Percentiles rank a stretch among this genome's conserved stretches.
Conservation (phyloP, 768 basidiomycete species). For the Suillus cothurnatus region DNA sequence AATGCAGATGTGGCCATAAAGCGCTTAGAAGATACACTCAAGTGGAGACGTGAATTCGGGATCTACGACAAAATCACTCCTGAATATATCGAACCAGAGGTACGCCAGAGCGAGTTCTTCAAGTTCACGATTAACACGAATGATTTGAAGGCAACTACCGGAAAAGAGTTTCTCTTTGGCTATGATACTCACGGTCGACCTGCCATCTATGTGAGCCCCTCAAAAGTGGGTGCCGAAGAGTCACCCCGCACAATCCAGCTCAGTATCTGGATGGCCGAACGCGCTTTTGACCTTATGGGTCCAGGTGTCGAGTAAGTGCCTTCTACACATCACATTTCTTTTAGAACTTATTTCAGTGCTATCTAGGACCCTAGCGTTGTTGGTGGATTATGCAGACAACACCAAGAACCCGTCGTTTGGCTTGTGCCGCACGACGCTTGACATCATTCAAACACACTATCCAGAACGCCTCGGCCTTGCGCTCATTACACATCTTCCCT, state of each 20-base stretch:
- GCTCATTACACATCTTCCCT: slow-evolving; percentile 80
- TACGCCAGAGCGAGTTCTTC: slow-evolving; percentile 29
- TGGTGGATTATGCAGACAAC: slow-evolving; percentile 79
- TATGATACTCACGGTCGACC: slow-evolving; percentile 70
- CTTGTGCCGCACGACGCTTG: slow-evolving; percentile 43
- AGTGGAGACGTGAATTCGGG: slow-evolving; percentile 82
- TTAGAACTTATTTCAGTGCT: neutral
- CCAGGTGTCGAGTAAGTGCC: slow-evolving; percentile 75
- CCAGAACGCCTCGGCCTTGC: slow-evolving; percentile 83
- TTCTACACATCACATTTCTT: neutral
- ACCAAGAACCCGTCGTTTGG: slow-evolving; percentile 55
- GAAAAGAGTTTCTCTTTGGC: slow-evolving; percentile 79
- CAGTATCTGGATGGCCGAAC: slow-evolving; percentile 80
- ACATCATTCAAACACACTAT: slow-evolving; percentile 80
- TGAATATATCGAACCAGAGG: slow-evolving; percentile 74
- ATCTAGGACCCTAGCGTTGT: slow-evolving; percentile 61
- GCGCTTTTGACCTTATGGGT: slow-evolving; percentile 73
- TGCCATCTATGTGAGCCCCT: slow-evolving; percentile 66
- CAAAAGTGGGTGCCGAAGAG: slow-evolving; percentile 78
- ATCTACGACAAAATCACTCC: slow-evolving; percentile 64
- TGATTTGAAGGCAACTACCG: slow-evolving; percentile 63
- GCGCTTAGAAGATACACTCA: slow-evolving; percentile 69
- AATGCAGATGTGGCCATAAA: slow-evolving; percentile 55
- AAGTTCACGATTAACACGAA: neutral
- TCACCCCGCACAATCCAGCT: slow-evolving; percentile 70